phyloP scores from a whole-genome alignment of 2,329 filamentous ascomycete genomes.

The Pestalotiopsis sp. region DNA sequence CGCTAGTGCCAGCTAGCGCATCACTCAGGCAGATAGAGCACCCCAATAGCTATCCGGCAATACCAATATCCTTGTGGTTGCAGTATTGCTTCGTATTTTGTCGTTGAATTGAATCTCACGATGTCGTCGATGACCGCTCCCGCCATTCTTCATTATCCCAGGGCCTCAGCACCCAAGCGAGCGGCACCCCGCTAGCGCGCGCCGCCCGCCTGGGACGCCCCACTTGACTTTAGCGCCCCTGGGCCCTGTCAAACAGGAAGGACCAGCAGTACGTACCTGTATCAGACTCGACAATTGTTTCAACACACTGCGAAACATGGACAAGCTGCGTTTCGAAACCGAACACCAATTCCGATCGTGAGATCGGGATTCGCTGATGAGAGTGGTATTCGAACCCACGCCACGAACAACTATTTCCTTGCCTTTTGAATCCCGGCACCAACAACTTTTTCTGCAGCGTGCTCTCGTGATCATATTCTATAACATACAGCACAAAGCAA shows the following conservation, averaged over 20 bases:
- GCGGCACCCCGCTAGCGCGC: neutral
- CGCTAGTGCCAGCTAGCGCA: neutral
- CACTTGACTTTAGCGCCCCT: neutral
- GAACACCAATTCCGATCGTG: neutral
- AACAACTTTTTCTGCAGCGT: too few species aligned
- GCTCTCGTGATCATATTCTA: too few species aligned
- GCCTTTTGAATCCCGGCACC: too few species aligned
- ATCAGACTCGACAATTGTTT: neutral
- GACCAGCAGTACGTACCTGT: neutral
- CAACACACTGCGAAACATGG: too few species aligned
- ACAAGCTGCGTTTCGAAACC: too few species aligned
- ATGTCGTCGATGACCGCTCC: neutral
- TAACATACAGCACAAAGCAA: too few species aligned
- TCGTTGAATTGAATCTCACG: neutral
- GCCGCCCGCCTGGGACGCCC: neutral
- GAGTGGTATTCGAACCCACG: conserved; percentile 56
- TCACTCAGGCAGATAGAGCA: neutral
- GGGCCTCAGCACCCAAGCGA: neutral
- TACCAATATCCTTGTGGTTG: neutral
- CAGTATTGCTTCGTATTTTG: neutral
- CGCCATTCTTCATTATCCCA: neutral
- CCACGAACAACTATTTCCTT: conserved; percentile 36
- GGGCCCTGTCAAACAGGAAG: neutral
- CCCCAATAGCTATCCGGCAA: neutral
- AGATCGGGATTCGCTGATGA: conserved; percentile 28